Percentiles rank a stretch among this genome's conserved stretches.
phyloP scores from a whole-genome alignment of 768 basidiomycete genomes.

The Psilocybe cyanescens region DNA sequence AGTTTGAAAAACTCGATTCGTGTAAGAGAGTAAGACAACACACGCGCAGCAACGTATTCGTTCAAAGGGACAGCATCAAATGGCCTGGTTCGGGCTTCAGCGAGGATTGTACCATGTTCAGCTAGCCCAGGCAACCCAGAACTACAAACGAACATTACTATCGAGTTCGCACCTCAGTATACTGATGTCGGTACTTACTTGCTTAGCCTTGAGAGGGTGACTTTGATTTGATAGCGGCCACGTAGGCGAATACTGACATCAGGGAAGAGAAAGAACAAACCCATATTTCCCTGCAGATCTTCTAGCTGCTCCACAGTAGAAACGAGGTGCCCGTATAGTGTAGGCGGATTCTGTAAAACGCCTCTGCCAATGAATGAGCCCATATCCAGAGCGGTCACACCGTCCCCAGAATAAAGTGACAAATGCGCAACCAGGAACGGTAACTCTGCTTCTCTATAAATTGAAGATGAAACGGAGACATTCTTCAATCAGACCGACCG shows the following conservation, averaged over 20 bases:
- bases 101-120: conserved; percentile 67
- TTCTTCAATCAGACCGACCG: not conserved
- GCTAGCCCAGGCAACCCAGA: conserved; percentile 56
- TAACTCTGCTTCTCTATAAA: conserved; percentile 75
- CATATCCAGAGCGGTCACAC: conserved; percentile 63
- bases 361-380: conserved; percentile 57
- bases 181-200: conserved; percentile 51
- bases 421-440: conserved; percentile 89
- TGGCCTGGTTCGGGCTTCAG: conserved; percentile 68
- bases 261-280: conserved; percentile 90
- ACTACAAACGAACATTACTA: conserved; percentile 18
- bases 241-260: conserved; percentile 85
- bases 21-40: conserved; percentile 33
- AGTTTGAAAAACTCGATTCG: conserved; percentile 7
- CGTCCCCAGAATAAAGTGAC: conserved; percentile 75
- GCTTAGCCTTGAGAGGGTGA: conserved; percentile 75
- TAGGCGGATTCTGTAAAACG: conserved; percentile 53
- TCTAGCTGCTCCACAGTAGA: conserved; percentile 80
- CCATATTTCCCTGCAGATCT: conserved; percentile 78
- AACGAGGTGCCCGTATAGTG: conserved; percentile 86
- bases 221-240: conserved; percentile 76
- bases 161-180: not conserved
- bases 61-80: conserved; percentile 81
- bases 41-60: conserved; percentile 82
- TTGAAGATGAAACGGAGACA: conserved; percentile 13